Evolutionary conservation across 169 alveolate genomes (phyloP).

Genomic region (Plasmodium adleri): DNA sequence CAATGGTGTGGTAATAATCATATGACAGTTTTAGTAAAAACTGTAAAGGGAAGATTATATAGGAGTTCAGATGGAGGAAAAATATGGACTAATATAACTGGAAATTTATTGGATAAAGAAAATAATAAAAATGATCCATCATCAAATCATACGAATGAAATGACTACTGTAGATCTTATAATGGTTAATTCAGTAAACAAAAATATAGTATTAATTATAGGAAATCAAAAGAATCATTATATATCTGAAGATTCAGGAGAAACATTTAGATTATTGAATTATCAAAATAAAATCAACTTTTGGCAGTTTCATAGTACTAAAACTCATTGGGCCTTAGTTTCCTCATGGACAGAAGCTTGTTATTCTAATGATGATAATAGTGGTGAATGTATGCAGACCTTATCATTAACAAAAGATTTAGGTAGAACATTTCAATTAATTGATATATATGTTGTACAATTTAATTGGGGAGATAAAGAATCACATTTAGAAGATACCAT

Average conservation of each 20-base stretch:
- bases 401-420: slow-evolving; percentile 89
- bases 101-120: slow-evolving; percentile 75
- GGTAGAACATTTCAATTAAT: slow-evolving; percentile 89
- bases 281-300: slow-evolving; percentile 85
- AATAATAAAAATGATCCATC: slow-evolving; percentile 28
- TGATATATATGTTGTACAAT: slow-evolving; percentile 92
- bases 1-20: slow-evolving; percentile 91
- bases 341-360: slow-evolving; percentile 92
- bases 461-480: slow-evolving; percentile 92
- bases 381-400: slow-evolving; percentile 91
- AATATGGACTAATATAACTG: slow-evolving; percentile 90
- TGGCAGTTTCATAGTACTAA: slow-evolving; percentile 89
- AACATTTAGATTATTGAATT: slow-evolving; percentile 84
- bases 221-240: slow-evolving; percentile 84
- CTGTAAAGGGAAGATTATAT: slow-evolving; percentile 88
- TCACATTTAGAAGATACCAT: slow-evolving; percentile 80
- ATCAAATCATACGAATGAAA: slow-evolving; percentile 31
- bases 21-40: slow-evolving; percentile 86
- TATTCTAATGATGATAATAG: slow-evolving; percentile 77
- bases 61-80: slow-evolving; percentile 89
- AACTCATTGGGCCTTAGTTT: slow-evolving; percentile 89
- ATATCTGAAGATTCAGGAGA: slow-evolving; percentile 85
- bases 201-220: slow-evolving; percentile 86
- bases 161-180: slow-evolving; percentile 81
- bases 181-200: slow-evolving; percentile 86